Percentiles rank a stretch among this genome's conserved stretches.
phyloP scores from a whole-genome alignment of 805 yeast species.

The Suhomyces sp. region DNA sequence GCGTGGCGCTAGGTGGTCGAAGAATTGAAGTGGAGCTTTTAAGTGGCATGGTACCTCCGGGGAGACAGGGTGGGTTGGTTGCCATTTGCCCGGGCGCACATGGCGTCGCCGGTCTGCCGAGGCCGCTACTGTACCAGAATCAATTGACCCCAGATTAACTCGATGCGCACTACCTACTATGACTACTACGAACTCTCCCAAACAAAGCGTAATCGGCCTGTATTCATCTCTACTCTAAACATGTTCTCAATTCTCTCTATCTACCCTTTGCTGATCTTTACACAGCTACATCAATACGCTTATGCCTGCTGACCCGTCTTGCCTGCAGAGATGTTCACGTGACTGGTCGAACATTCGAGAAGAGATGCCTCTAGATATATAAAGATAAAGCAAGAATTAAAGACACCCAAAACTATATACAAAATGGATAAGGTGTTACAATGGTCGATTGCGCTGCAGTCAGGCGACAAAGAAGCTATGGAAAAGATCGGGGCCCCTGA shows the following conservation, averaged over 20 bases:
- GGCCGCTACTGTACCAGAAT: background rate
- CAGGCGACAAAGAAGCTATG: constrained; percentile 67
- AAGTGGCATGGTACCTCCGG: background rate
- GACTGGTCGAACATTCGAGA: background rate
- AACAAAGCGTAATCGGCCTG: background rate
- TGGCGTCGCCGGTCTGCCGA: background rate
- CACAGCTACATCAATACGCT: no score
- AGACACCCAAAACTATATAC: background rate
- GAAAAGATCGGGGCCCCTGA: constrained; percentile 68
- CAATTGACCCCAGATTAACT: background rate
- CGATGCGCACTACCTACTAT: background rate
- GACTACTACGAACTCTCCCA: background rate
- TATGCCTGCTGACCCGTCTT: no score
- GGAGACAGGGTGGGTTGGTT: background rate
- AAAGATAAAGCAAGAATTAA: background rate
- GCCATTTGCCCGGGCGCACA: constrained; percentile 1
- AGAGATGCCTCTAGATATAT: background rate
- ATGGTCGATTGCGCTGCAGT: constrained; percentile 84
- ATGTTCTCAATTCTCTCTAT: no score
- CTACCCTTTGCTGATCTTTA: no score
- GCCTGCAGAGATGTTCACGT: background rate
- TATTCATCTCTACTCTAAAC: background rate
- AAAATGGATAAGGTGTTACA: constrained; percentile 84
- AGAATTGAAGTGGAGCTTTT: background rate
- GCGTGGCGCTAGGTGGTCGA: background rate